phyloP scores from a whole-genome alignment of 83 land plant genomes.

The Picea mariana region DNA sequence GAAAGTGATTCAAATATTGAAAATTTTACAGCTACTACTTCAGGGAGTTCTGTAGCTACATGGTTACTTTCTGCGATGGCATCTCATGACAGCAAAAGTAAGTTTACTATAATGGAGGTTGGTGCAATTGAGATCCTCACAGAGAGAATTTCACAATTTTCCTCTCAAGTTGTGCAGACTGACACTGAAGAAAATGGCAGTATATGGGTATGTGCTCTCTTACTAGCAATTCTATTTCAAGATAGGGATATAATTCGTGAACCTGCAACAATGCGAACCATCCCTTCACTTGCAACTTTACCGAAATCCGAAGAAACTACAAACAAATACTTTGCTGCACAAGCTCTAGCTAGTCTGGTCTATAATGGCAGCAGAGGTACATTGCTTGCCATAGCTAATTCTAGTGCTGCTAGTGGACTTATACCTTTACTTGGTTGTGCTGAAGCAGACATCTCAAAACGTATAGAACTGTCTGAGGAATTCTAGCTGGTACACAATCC shows the following conservation, averaged over 20 bases:
- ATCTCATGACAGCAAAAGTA: no score
- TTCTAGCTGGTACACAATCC: conserved; percentile 68
- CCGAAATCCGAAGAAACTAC: conserved; percentile 73
- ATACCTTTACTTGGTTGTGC: conserved; percentile 89
- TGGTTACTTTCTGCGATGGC: no score
- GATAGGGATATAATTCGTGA: conserved; percentile 87
- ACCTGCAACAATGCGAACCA: conserved; percentile 73
- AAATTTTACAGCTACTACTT: no score
- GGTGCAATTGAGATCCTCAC: conserved; percentile 89
- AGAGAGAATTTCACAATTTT: conserved; percentile 59
- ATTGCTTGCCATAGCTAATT: conserved; percentile 88
- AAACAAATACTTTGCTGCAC: conserved; percentile 89
- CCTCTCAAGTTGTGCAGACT: conserved; percentile 38
- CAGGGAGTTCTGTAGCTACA: no score
- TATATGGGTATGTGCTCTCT: conserved; percentile 82
- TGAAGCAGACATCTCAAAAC: conserved; percentile 70
- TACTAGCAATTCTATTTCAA: conserved; percentile 80
- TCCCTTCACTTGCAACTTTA: conserved; percentile 71
- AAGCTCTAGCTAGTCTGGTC: conserved; percentile 81
- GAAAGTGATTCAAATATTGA: no score
- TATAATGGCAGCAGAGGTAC: conserved; percentile 98
- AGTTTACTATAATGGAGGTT: no score
- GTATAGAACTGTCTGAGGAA: conserved; percentile 75
- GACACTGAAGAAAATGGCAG: conserved; percentile 76
- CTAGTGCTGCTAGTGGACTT: conserved; percentile 83